Conservation (phyloP, 1,284 basidiomycete species). For the Sparassis latifolia region DNA sequence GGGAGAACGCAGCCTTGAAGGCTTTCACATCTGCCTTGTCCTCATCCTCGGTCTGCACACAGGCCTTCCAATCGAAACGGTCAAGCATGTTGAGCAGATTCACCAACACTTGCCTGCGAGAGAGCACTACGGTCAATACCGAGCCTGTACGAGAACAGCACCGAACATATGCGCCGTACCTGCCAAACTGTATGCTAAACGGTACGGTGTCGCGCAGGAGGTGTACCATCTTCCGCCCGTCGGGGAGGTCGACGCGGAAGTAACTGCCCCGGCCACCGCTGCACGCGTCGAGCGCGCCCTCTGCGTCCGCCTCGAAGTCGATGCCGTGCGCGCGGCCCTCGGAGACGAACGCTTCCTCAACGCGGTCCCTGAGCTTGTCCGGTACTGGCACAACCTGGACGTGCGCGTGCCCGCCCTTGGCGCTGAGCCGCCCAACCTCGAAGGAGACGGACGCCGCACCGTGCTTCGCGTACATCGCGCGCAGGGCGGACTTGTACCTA, state of each 20-base stretch:
- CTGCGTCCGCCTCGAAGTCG: constrained; percentile 56
- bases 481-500: constrained; percentile 77
- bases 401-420: constrained; percentile 92
- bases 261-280: constrained; percentile 60
- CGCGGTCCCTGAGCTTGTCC: constrained; percentile 44
- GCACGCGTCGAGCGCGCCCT: constrained; percentile 52
- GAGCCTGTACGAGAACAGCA: constrained; percentile 4
- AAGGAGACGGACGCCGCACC: constrained; percentile 70
- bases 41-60: constrained; percentile 72
- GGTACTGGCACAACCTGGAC: constrained; percentile 86
- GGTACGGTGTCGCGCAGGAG: constrained; percentile 69
- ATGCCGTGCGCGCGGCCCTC: constrained; percentile 64
- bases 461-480: constrained; percentile 66
- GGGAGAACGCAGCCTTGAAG: constrained; percentile 78
- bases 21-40: constrained; percentile 75
- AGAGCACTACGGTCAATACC: not conserved
- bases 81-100: constrained; percentile 67
- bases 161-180: constrained; percentile 40
- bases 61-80: constrained; percentile 87
- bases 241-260: constrained; percentile 86
- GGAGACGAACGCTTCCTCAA: constrained; percentile 65
- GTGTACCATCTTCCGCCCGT: constrained; percentile 82
- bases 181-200: constrained; percentile 89
- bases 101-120: constrained; percentile 68
- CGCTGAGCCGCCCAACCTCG: constrained; percentile 79